Base-by-base conservation (phyloP, 1,284 basidiomycete genomes). In the Leccinum subrobustum region DNA sequence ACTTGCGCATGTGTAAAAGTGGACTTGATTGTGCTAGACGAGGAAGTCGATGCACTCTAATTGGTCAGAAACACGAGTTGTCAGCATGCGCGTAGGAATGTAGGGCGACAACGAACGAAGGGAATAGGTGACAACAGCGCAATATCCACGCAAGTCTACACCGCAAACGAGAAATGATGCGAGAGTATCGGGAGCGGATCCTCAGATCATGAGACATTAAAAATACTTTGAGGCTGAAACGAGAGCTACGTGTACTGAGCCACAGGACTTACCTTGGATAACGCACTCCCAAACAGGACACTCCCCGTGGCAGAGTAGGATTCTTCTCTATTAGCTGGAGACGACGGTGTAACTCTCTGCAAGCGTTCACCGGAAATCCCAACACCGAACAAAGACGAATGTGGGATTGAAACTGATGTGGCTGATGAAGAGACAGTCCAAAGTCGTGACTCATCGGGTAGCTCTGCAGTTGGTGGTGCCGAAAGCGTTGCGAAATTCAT, bases 401-500 rank as follows among this genome's bases (percentile, higher is more conserved):
- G 50, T 18, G 72, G 52, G 3, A 61, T 44, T 25, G 61, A 61
- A 20, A 61, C 31, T 6, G 56, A 31, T 18, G 51, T 9, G 31
- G 51, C 11, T 11, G 69, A 29, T 16, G 58, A 52, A 18, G 31
- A 6, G 7, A 59, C 4, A 18, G 59, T 35, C 70, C 70, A 71
- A 54, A 74, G 69, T 9, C 68, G 61, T 16, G 63, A 70, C 35
- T 73, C 72, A 18, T 60, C 18, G 4, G 31, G 56, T 35, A 7
- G n/a, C 37, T 57, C 60, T 35, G 53, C 6, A 44, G 27, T 1
- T n/a, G 61, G 58, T 12, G 52, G 59, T 12, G 52, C 50, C 7
- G 50, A 52, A 23, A 51, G 23, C 23, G 6, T 31, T 18, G 59
- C 6, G 6, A 20, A n/a, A 14, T 16, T 33, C 18, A 25, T 66